Percentiles rank a stretch among this genome's conserved stretches.
Evolutionary conservation across 495 filamentous ascomycete genomes (phyloP).

Genomic region (Hypomontagnella submonticulosa): DNA sequence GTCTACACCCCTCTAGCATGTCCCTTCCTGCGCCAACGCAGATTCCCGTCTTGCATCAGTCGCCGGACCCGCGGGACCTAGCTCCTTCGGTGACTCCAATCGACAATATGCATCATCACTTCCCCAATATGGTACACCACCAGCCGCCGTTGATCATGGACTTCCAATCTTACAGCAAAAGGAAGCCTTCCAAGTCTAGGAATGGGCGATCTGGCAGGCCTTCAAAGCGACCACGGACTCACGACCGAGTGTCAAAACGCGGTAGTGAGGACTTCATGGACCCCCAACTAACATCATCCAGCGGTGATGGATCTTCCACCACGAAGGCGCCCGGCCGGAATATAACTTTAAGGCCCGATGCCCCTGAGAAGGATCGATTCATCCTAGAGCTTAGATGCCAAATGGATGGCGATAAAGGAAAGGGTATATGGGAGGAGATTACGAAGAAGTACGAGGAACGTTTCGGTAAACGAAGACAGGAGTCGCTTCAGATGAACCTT

Average conservation of each 20-base stretch:
- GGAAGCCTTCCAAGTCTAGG: slow-evolving; percentile 35
- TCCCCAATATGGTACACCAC: slow-evolving; percentile 36
- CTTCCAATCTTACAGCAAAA: slow-evolving; percentile 28
- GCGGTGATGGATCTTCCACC: slow-evolving; percentile 36
- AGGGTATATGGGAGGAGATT: slow-evolving; percentile 65
- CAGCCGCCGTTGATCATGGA: slow-evolving; percentile 37
- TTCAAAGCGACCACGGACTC: slow-evolving; percentile 43
- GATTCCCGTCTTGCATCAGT: slow-evolving; percentile 36
- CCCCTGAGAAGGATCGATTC: slow-evolving; percentile 59
- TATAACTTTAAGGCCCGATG: slow-evolving; percentile 52
- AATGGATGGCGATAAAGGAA: slow-evolving; percentile 58
- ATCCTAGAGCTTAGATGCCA: slow-evolving; percentile 57
- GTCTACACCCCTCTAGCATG: slow-evolving; percentile 35
- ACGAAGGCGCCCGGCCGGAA: slow-evolving; percentile 26
- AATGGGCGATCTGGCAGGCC: slow-evolving; percentile 40
- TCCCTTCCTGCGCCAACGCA: slow-evolving; percentile 37
- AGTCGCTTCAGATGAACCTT: slow-evolving; percentile 61
- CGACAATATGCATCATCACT: slow-evolving; percentile 41
- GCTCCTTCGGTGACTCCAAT: slow-evolving; percentile 33
- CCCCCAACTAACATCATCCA: slow-evolving; percentile 36
- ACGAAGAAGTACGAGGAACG: slow-evolving; percentile 57
- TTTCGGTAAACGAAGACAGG: slow-evolving; percentile 53
- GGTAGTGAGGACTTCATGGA: slow-evolving; percentile 37
- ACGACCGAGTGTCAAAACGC: slow-evolving; percentile 42
- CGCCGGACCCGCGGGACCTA: slow-evolving; percentile 38